phyloP scores from a whole-genome alignment of 192 early-diverging fungal genomes.

The Lunasporangiospora selenospora region DNA sequence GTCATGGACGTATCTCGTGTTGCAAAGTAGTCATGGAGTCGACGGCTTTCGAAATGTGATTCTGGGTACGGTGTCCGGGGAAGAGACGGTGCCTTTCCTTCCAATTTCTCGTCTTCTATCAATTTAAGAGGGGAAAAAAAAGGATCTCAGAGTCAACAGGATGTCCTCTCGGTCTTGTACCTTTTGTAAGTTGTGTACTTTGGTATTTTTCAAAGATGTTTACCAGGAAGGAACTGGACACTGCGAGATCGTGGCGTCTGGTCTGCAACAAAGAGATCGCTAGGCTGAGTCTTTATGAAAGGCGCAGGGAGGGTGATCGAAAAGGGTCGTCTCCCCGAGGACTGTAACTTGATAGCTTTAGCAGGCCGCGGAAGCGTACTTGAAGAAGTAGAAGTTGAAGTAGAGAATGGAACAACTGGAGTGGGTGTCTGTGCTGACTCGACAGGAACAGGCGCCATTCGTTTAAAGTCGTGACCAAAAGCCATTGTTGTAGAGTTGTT shows the following conservation, averaged over 20 bases:
- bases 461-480: too few species aligned
- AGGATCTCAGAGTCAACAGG: neutral
- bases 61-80: slow-evolving; percentile 35
- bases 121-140: neutral
- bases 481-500: too few species aligned
- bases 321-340: neutral
- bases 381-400: too few species aligned
- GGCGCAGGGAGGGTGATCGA: neutral
- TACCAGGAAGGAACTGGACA: slow-evolving; percentile 16
- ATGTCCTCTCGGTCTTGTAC: too few species aligned
- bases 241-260: neutral
- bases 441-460: too few species aligned
- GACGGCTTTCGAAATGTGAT: too few species aligned
- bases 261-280: neutral
- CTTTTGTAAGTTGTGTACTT: too few species aligned
- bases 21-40: too few species aligned
- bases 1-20: too few species aligned
- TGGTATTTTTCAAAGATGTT: neutral
- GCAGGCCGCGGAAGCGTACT: too few species aligned
- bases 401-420: too few species aligned
- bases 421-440: too few species aligned
- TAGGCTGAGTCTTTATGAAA: neutral
- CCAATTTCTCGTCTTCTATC: neutral
- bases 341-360: slow-evolving; percentile 3
- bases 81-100: slow-evolving; percentile 7